Evolutionary conservation across 2,329 filamentous ascomycete genomes (phyloP).

Genomic region (Westerdykella aurantiaca): DNA sequence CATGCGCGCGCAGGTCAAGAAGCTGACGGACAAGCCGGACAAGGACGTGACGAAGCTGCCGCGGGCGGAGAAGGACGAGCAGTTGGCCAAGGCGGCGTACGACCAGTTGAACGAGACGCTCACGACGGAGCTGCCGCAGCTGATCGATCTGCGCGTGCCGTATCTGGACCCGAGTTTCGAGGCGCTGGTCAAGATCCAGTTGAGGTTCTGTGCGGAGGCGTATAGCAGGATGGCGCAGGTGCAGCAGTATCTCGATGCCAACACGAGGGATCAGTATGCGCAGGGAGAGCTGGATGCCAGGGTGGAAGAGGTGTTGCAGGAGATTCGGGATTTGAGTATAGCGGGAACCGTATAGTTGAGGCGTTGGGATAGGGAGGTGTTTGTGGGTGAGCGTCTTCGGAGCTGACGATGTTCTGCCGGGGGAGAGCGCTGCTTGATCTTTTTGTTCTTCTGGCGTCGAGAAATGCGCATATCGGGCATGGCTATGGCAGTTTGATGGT

Average conservation of each 20-base stretch:
- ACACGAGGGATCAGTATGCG: conserved; percentile 93
- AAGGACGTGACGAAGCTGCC: conserved; percentile 97
- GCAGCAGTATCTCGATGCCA: conserved; percentile 93
- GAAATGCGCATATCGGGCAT: too few relatives aligned
- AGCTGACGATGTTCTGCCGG: background rate
- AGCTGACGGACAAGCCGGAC: conserved; percentile 94
- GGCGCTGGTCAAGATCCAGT: conserved; percentile 95
- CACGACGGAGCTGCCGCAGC: conserved; percentile 83
- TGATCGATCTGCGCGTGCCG: conserved; percentile 93
- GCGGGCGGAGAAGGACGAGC: conserved; percentile 90
- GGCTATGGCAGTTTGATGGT: too few relatives aligned
- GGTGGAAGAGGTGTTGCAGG: conserved; percentile 92
- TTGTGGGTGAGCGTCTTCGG: background rate
- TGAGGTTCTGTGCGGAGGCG: conserved; percentile 95
- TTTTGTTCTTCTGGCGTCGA: too few relatives aligned
- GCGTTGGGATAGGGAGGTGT: background rate
- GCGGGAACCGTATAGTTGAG: conserved; percentile 55
- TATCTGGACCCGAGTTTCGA: conserved; percentile 97
- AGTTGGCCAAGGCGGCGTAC: conserved; percentile 88
- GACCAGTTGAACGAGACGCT: conserved; percentile 97
- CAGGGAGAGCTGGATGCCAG: conserved; percentile 83
- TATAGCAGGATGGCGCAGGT: conserved; percentile 98
- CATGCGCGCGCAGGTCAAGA: conserved; percentile 92
- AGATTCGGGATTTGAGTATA: conserved; percentile 96
- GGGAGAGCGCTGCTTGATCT: background rate